These are phyloP conservation scores for Pseudocercospora fijiensis DNA, from an alignment of 2,329 filamentous ascomycete genomes.

Conservation along the genomic window DNA sequence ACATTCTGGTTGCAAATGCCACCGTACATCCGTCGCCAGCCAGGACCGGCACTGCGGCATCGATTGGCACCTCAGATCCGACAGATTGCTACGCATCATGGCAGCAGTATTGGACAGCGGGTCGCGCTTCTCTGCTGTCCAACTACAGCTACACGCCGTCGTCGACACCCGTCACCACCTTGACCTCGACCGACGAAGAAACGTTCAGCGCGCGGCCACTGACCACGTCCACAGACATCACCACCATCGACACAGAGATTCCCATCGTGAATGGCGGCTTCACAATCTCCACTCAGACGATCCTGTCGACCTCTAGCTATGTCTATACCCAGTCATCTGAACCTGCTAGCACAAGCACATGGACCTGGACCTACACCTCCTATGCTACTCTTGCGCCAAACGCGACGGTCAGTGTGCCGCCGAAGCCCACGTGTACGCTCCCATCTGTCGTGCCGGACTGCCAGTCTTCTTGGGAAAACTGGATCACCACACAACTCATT, in stretches of 20 bases:
- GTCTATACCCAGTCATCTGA: background rate
- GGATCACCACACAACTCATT: conserved; percentile 13
- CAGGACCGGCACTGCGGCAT: background rate
- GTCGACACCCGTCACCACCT: background rate
- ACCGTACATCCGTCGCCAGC: background rate
- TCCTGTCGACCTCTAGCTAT: background rate
- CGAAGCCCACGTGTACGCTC: conserved; percentile 16
- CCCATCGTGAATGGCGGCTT: conserved; percentile 5
- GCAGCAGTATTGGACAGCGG: conserved; percentile 8
- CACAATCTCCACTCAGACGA: conserved; percentile 6
- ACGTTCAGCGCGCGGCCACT: background rate
- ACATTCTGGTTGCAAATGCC: background rate
- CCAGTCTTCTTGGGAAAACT: conserved; percentile 15
- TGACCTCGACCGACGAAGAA: background rate
- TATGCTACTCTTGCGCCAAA: background rate
- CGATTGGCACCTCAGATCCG: background rate
- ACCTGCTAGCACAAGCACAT: background rate
- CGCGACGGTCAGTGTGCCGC: background rate
- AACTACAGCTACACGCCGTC: background rate
- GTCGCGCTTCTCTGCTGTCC: background rate
- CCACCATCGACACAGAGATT: background rate
- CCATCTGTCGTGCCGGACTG: conserved; percentile 17
- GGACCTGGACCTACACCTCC: background rate
- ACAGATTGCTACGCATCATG: conserved; percentile 7
- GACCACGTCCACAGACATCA: conserved; percentile 1